Conservation (phyloP, 805 yeast species). For the Zygotorulaspora sp. region DNA sequence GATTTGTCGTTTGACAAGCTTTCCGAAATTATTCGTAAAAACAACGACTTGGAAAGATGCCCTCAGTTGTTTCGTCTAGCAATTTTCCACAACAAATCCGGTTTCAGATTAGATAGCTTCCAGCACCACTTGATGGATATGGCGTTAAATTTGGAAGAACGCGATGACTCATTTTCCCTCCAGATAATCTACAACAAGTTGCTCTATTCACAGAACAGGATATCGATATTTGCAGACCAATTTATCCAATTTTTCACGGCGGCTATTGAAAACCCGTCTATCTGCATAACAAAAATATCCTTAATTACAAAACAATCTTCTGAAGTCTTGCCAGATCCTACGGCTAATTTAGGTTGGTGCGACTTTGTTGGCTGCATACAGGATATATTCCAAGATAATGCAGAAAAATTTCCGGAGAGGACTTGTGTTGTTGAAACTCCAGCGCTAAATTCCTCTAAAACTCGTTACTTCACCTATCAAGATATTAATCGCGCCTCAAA, state of each 20-base stretch:
- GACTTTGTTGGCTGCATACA: constrained; percentile 94
- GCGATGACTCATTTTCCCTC: constrained; percentile 15
- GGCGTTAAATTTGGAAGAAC: constrained; percentile 33
- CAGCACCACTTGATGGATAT: constrained; percentile 43
- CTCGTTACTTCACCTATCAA: constrained; percentile 73
- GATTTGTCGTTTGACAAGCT: constrained; percentile 53
- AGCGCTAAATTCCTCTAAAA: constrained; percentile 46
- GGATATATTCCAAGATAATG: constrained; percentile 87
- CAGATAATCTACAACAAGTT: constrained; percentile 59
- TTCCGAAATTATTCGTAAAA: constrained; percentile 45
- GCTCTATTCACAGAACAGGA: constrained; percentile 65
- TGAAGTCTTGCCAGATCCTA: constrained; percentile 77
- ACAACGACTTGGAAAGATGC: constrained; percentile 48
- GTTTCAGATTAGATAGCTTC: constrained; percentile 34
- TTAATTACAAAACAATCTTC: constrained; percentile 65
- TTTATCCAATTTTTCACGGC: constrained; percentile 48
- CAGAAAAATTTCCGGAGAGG: constrained; percentile 77
- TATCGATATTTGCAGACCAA: constrained; percentile 69
- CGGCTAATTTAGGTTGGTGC: constrained; percentile 80
- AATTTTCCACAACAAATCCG: constrained; percentile 41
- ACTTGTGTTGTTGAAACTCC: constrained; percentile 91
- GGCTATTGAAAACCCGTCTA: constrained; percentile 37
- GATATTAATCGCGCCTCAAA: constrained; percentile 93
- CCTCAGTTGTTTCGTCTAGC: constrained; percentile 58
- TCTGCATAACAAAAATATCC: constrained; percentile 54